Base-by-base conservation (phyloP, 805 yeast species). In the Kazachstania taianensis region DNA sequence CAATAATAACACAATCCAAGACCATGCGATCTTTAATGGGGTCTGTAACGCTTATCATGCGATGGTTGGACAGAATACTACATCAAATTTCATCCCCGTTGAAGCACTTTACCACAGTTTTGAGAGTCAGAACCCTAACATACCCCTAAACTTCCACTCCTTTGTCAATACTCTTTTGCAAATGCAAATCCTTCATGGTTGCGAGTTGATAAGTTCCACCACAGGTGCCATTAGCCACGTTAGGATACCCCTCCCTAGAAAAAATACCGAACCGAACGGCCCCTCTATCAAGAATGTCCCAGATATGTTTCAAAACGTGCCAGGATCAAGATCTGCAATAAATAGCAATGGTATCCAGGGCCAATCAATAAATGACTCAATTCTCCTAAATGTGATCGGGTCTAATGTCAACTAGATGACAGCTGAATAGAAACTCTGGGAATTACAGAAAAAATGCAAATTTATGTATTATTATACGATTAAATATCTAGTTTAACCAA, bases 161-260 rank as follows among this genome's bases (percentile, higher is more conserved):
- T 55, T 53, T 28, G 31, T 50, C n/a, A 41, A 41, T 20, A 45
- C 41, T 18, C 29, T 57, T 17, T 20, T 49, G 8, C 33, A 31
- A 15, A 46, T 57, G 52, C 45, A 47, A 15, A 32, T 27, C 6
- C 23, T 40, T 7, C 43, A 51, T 29, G 45, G 43, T 16, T 45
- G 50, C 24, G 55, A 53, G 18, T 23, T 54, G 4, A 15, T 50
- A 17, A 42, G 43, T 5, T 40, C 46, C 23, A 36, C 41, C 1
- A 36, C 41, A 2, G 58, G 59, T 14, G 27, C 42, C 1, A 41
- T 52, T 8, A 42, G 54, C 1, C 57, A 52, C 35, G 52, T 48
- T 6, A 46, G 45, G 32, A 44, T 52, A 40, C 20, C 14, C 4
- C 13, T 26, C 12, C 25, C n/a, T n/a, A n/a, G n/a, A n/a, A n/a